A percentile compares a stretch with the other conserved stretches of the same genome.
Conservation (phyloP, 306 rosid genomes). For the Prunus padus region DNA sequence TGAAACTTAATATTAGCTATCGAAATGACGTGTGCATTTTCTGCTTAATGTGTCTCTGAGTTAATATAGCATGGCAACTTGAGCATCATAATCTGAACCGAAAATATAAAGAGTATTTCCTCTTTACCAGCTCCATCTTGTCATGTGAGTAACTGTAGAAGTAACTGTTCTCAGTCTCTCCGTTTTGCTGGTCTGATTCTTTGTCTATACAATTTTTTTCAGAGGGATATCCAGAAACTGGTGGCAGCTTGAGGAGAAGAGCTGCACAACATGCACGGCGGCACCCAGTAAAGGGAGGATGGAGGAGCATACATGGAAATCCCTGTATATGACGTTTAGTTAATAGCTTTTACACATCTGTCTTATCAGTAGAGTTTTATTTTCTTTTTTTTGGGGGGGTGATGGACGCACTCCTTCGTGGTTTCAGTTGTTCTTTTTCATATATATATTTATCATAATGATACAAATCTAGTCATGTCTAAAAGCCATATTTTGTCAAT, state of each 20-base stretch:
- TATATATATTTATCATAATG: not conserved
- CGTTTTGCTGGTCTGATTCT: slow-evolving; percentile 1
- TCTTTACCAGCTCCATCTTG: not conserved
- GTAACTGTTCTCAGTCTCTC: not conserved
- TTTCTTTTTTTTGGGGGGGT: no score
- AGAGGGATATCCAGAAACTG: slow-evolving; percentile 91
- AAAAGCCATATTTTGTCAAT: not conserved
- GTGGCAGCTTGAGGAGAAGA: slow-evolving; percentile 58
- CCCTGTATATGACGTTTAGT: not conserved
- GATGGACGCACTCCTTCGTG: not conserved
- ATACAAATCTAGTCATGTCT: not conserved
- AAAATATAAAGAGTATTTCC: not conserved
- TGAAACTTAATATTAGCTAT: not conserved
- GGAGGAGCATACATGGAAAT: slow-evolving; percentile 20
- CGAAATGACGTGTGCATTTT: not conserved
- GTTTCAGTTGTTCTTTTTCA: not conserved
- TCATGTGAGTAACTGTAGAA: not conserved
- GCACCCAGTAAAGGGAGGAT: slow-evolving; percentile 1
- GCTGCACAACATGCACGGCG: slow-evolving; percentile 8
- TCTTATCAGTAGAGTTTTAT: not conserved
- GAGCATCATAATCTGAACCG: not conserved
- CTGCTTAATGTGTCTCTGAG: not conserved
- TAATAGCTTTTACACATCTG: not conserved
- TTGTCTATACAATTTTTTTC: slow-evolving; percentile 25
- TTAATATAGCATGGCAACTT: not conserved